A percentile compares a stretch with the other conserved stretches of the same genome.
phyloP scores from a whole-genome alignment of 164 flowering plant species.

The Platanus orientalis region DNA sequence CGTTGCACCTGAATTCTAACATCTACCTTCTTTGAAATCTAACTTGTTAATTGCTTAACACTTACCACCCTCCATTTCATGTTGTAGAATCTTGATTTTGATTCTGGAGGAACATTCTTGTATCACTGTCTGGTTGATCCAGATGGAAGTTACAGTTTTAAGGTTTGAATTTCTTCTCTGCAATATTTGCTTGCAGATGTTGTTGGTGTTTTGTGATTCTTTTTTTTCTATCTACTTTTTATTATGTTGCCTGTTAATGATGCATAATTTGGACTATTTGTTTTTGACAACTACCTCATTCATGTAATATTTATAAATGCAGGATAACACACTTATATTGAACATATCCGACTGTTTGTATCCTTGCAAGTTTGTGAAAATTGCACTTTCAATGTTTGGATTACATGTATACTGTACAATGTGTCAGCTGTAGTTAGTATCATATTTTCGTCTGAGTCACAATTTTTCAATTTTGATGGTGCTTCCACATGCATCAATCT shows the following conservation, averaged over 20 bases:
- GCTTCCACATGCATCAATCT: background rate
- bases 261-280: no score
- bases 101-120: constrained; percentile 28
- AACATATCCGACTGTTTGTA: no score
- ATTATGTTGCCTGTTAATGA: no score
- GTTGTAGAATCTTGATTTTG: constrained; percentile 49
- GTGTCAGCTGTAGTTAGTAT: no score
- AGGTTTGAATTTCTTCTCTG: constrained; percentile 34
- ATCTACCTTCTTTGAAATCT: no score
- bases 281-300: no score
- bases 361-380: no score
- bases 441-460: background rate
- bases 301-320: no score
- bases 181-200: background rate
- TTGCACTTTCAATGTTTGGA: no score
- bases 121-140: constrained; percentile 45
- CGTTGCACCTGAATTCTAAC: no score
- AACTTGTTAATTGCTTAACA: background rate
- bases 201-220: background rate
- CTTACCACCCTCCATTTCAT: constrained; percentile 8
- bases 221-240: background rate
- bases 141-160: constrained; percentile 38
- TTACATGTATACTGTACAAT: no score
- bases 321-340: no score
- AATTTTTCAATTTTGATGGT: background rate